A percentile compares a stretch with the other conserved stretches of the same genome.
Conservation (phyloP, 345 rosid species). For the Pugionium dolabratum region DNA sequence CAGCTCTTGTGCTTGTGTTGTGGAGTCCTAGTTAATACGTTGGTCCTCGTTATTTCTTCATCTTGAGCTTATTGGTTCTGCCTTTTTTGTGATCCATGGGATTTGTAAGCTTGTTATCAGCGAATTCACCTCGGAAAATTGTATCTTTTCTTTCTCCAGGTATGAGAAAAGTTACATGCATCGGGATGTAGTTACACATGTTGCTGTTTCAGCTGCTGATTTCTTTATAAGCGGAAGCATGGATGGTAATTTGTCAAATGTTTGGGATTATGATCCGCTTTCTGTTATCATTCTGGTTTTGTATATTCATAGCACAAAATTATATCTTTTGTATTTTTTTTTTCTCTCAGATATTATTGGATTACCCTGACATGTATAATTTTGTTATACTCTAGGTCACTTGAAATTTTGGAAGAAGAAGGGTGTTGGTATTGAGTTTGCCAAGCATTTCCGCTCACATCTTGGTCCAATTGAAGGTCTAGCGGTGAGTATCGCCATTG, state of each 20-base stretch:
- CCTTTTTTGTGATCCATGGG: background rate
- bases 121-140: background rate
- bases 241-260: slow-evolving; percentile 59
- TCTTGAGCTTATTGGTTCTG: background rate
- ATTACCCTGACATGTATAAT: background rate
- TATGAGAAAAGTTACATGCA: slow-evolving; percentile 98
- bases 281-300: slow-evolving; percentile 6
- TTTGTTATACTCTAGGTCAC: slow-evolving; percentile 59
- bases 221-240: slow-evolving; percentile 89
- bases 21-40: background rate
- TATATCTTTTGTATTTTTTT: no score
- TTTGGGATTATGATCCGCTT: background rate
- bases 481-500: slow-evolving; percentile 59
- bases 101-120: background rate
- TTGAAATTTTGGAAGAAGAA: slow-evolving; percentile 98
- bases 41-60: background rate
- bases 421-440: slow-evolving; percentile 83
- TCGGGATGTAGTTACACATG: slow-evolving; percentile 92
- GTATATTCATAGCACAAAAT: background rate
- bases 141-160: slow-evolving; percentile 45
- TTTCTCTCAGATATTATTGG: background rate
- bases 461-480: slow-evolving; percentile 93
- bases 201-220: slow-evolving; percentile 88
- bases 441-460: slow-evolving; percentile 95
- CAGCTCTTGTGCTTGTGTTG: background rate